Percentiles rank a stretch among this genome's conserved stretches.
These are phyloP conservation scores for Cladorrhinum sp. DNA, from an alignment of 2,329 filamentous ascomycete genomes.

Conservation along the genomic window DNA sequence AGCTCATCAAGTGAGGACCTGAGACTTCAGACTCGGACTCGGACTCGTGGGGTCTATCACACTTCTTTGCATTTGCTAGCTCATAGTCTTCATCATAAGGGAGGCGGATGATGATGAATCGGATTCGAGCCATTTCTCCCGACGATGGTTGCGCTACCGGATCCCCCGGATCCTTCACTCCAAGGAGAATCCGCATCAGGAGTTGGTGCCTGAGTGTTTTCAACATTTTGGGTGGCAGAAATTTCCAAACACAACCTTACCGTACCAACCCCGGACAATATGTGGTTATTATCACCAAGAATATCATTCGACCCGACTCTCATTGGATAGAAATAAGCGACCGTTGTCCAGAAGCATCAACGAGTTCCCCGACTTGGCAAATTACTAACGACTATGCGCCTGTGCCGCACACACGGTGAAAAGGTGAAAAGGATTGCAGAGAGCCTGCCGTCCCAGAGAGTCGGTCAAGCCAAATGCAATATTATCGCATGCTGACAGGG, in stretches of 20 bases:
- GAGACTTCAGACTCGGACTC: too few species aligned
- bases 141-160: background rate
- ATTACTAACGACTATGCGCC: too few species aligned
- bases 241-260: background rate
- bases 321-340: constrained; percentile 5
- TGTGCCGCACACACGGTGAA: background rate
- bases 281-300: background rate
- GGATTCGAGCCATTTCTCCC: background rate
- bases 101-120: background rate
- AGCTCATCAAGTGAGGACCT: too few species aligned
- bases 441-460: background rate
- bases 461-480: background rate
- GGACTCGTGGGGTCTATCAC: background rate
- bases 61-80: too few species aligned
- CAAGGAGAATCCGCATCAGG: background rate
- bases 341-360: background rate
- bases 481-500: background rate
- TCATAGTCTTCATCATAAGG: too few species aligned
- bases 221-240: background rate
- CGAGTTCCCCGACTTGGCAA: constrained; percentile 3
- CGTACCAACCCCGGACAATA: background rate
- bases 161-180: background rate
- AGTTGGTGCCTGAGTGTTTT: background rate
- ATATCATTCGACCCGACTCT: background rate
- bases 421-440: background rate